Percentiles rank a stretch among this genome's conserved stretches.
phyloP scores from a whole-genome alignment of 2,329 filamentous ascomycete genomes.

The Sordariomycetes sp. region DNA sequence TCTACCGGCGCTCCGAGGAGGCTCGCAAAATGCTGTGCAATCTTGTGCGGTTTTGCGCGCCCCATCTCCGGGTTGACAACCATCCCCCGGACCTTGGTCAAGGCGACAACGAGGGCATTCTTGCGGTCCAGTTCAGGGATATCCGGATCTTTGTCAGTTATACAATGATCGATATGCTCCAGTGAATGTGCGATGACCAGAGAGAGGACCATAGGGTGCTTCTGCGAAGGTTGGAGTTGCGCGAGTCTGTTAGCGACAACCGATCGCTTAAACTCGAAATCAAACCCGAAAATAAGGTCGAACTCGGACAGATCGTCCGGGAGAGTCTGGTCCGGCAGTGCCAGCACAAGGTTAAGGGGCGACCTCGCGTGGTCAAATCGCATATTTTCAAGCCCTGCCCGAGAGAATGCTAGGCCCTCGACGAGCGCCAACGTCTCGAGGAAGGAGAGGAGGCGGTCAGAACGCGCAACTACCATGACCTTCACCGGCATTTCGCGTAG shows the following conservation, averaged over 20 bases:
- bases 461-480: constrained; percentile 42
- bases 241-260: constrained; percentile 12
- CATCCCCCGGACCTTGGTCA: constrained; percentile 23
- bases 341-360: constrained; percentile 29
- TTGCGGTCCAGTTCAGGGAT: constrained; percentile 29
- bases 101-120: constrained; percentile 28
- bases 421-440: constrained; percentile 36
- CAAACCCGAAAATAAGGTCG: constrained; percentile 43
- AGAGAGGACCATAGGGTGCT: constrained; percentile 32
- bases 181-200: constrained; percentile 41
- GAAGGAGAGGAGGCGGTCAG: constrained; percentile 37
- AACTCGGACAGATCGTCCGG: constrained; percentile 25
- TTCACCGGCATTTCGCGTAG: constrained; percentile 31
- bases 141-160: constrained; percentile 13
- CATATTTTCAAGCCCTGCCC: constrained; percentile 17
- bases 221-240: constrained; percentile 7
- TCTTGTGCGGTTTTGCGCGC: constrained; percentile 29
- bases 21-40: constrained; percentile 34
- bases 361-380: constrained; percentile 18
- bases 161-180: constrained; percentile 39
- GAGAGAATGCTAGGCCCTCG: constrained; percentile 23
- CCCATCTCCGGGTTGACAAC: constrained; percentile 28
- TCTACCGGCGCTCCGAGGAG: constrained; percentile 28
- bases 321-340: constrained; percentile 25
- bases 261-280: constrained; percentile 34